These are phyloP conservation scores for Diplodia intermedia DNA, from an alignment of 2,329 filamentous ascomycete genomes.

Conservation along the genomic window DNA sequence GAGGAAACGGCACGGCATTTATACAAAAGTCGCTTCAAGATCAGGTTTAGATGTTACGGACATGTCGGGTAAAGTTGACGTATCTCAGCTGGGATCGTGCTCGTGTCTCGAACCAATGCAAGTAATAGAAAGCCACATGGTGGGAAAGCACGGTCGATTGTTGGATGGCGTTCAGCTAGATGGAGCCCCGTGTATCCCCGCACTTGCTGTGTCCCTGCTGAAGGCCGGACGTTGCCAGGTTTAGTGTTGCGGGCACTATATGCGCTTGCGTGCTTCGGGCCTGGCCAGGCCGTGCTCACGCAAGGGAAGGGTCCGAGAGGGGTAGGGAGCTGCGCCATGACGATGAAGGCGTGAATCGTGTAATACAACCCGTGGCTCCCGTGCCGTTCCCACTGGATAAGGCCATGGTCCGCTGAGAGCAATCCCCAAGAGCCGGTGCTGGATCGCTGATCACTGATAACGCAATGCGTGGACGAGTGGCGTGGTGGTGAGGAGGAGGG, in stretches of 20 bases:
- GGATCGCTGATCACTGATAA: conserved; percentile 28
- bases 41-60: not conserved
- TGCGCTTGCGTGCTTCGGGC: conserved; percentile 18
- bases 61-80: conserved; percentile 3
- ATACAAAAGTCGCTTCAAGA: not conserved
- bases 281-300: conserved; percentile 1
- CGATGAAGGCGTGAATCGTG: conserved; percentile 22
- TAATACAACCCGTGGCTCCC: not conserved
- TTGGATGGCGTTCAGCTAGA: conserved; percentile 20
- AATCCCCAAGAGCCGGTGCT: not conserved
- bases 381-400: not conserved
- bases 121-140: conserved; percentile 15
- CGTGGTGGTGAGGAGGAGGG: not conserved
- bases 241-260: not conserved
- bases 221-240: conserved; percentile 3
- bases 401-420: not conserved
- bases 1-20: not conserved
- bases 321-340: conserved; percentile 9
- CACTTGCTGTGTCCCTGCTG: conserved; percentile 10
- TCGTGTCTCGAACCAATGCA: not conserved
- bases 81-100: conserved; percentile 9
- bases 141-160: not conserved
- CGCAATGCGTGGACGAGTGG: not conserved
- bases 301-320: conserved; percentile 5
- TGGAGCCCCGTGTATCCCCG: conserved; percentile 21